Evolutionary conservation across 495 filamentous ascomycete genomes (phyloP).

Genomic region (Podospora pseudocomata): DNA sequence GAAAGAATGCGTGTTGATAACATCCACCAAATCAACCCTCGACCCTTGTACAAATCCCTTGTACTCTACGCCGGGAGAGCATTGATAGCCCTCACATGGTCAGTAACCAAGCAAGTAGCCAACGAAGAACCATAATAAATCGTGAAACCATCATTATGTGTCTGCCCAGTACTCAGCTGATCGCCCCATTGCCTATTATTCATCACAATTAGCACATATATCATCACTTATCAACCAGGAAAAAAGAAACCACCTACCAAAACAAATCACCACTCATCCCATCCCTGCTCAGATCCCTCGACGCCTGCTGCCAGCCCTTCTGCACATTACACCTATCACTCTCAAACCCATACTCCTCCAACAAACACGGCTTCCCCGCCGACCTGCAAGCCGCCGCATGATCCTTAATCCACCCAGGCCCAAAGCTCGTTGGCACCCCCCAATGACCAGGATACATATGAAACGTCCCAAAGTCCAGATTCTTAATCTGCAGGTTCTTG

Average conservation of each 20-base stretch:
- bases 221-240: neutral
- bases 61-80: neutral
- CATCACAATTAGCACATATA: neutral
- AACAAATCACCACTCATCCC: constrained; percentile 56
- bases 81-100: constrained; percentile 54
- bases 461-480: constrained; percentile 61
- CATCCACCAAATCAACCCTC: neutral
- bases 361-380: constrained; percentile 58
- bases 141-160: constrained; percentile 54
- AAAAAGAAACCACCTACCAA: constrained; percentile 36
- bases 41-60: neutral
- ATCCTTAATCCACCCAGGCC: constrained; percentile 53
- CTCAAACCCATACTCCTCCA: constrained; percentile 60
- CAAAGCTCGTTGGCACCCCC: constrained; percentile 39
- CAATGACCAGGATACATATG: constrained; percentile 58
- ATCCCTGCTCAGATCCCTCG: constrained; percentile 42
- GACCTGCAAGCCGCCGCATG: constrained; percentile 53
- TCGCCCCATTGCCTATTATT: constrained; percentile 51
- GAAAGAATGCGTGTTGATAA: neutral
- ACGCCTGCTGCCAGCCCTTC: constrained; percentile 53
- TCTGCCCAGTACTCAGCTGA: constrained; percentile 47
- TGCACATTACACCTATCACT: constrained; percentile 42
- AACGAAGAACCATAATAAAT: constrained; percentile 55
- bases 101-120: constrained; percentile 54
- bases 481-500: constrained; percentile 47